Conservation (phyloP, 164 flowering plant genomes). For the Berberis vulgaris region DNA sequence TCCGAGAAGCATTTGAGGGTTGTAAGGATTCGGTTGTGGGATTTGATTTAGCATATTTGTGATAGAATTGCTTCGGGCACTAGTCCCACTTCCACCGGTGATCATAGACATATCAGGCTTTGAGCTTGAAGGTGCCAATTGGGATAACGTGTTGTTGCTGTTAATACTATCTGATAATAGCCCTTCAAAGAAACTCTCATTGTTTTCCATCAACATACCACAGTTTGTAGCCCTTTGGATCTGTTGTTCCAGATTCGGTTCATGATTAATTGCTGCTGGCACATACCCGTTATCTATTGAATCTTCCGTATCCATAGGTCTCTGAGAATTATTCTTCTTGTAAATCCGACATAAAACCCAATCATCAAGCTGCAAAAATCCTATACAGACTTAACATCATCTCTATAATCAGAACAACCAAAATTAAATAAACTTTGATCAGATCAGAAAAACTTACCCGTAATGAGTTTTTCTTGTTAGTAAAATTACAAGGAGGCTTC, state of each 20-base stretch:
- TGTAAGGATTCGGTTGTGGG: slow-evolving; percentile 24
- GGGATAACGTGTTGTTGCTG: slow-evolving; percentile 11
- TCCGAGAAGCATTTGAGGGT: slow-evolving; percentile 28
- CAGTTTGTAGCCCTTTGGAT: slow-evolving; percentile 4
- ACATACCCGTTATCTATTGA: slow-evolving; percentile 39
- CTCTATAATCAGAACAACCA: not conserved
- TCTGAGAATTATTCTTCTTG: slow-evolving; percentile 62
- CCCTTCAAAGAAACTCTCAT: slow-evolving; percentile 35
- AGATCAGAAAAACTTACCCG: slow-evolving; percentile 36
- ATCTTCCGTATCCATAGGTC: slow-evolving; percentile 45
- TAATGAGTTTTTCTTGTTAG: slow-evolving; percentile 52
- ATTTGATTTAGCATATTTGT: slow-evolving; percentile 35
- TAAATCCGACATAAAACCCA: slow-evolving; percentile 95
- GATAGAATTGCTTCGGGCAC: slow-evolving; percentile 14
- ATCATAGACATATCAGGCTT: slow-evolving; percentile 12
- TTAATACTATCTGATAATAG: slow-evolving; percentile 18
- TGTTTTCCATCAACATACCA: slow-evolving; percentile 21
- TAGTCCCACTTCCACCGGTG: slow-evolving; percentile 1
- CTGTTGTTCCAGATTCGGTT: slow-evolving; percentile 7
- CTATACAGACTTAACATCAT: not conserved
- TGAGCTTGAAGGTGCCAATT: slow-evolving; percentile 15
- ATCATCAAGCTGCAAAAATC: slow-evolving; percentile 63
- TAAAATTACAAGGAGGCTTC: slow-evolving; percentile 8
- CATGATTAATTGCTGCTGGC: slow-evolving; percentile 11
- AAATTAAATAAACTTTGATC: not conserved